phyloP scores from a whole-genome alignment of 1,139 yeast genomes.

The Maudiozyma humilis region DNA sequence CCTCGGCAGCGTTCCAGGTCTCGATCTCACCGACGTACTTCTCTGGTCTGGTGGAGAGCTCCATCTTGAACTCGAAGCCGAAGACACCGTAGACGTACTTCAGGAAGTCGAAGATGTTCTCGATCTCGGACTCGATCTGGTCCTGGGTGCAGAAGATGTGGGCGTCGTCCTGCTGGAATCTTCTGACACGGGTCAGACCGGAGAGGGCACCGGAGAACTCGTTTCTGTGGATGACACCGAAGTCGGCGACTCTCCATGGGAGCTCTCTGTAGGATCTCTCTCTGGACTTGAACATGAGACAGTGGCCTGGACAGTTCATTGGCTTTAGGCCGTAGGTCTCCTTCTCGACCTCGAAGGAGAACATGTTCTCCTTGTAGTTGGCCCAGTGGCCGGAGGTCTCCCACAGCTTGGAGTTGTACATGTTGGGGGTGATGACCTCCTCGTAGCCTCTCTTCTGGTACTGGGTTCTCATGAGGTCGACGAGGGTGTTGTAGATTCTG shows the following conservation, averaged over 20 bases:
- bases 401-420: slow-evolving; percentile 94
- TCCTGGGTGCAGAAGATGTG: slow-evolving; percentile 91
- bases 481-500: slow-evolving; percentile 81
- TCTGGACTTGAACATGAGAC: slow-evolving; percentile 76
- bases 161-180: slow-evolving; percentile 98
- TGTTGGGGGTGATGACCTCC: slow-evolving; percentile 96
- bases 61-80: slow-evolving; percentile 84
- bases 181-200: slow-evolving; percentile 90
- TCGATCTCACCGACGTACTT: slow-evolving; percentile 78
- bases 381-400: slow-evolving; percentile 98
- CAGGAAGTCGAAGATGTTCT: slow-evolving; percentile 70
- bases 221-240: slow-evolving; percentile 91
- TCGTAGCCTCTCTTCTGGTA: slow-evolving; percentile 89
- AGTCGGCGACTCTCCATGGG: slow-evolving; percentile 95
- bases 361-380: slow-evolving; percentile 94
- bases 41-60: slow-evolving; percentile 89
- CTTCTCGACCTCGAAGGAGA: slow-evolving; percentile 90
- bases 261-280: slow-evolving; percentile 90
- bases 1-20: slow-evolving; percentile 86
- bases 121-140: slow-evolving; percentile 78
- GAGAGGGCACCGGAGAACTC: slow-evolving; percentile 87
- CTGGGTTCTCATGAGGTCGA: slow-evolving; percentile 69
- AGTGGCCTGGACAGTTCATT: slow-evolving; percentile 99
- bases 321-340: slow-evolving; percentile 86
- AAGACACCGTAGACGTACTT: slow-evolving; percentile 72